phyloP scores from a whole-genome alignment of 2,329 filamentous ascomycete genomes.

The Fusarium sacchari region DNA sequence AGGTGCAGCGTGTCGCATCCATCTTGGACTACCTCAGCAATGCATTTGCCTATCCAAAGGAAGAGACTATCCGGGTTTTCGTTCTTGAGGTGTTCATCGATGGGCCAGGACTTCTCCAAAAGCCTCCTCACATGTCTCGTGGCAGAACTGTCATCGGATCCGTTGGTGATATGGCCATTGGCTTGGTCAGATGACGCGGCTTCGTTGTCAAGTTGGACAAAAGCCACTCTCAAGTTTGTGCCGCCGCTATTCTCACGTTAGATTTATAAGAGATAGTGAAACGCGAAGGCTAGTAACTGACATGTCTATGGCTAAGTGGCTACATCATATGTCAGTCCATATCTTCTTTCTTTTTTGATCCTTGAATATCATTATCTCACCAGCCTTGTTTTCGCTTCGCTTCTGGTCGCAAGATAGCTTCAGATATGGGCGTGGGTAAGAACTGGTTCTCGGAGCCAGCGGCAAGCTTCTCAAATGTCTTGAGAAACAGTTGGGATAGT shows the following conservation, averaged over 20 bases:
- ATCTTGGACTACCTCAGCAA: conserved; percentile 75
- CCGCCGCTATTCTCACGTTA: conserved; percentile 67
- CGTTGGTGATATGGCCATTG: conserved; percentile 16
- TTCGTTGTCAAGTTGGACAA: conserved; percentile 67
- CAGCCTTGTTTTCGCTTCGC: conserved; percentile 56
- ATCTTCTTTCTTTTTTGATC: neutral
- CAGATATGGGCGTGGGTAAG: conserved; percentile 69
- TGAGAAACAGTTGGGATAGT: conserved; percentile 59
- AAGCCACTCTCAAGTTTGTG: conserved; percentile 74
- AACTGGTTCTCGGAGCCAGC: conserved; percentile 66
- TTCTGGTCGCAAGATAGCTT: conserved; percentile 64
- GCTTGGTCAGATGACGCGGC: conserved; percentile 27
- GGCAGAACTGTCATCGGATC: conserved; percentile 27
- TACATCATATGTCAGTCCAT: conserved; percentile 45
- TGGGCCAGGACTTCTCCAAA: conserved; percentile 78
- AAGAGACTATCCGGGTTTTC: conserved; percentile 81
- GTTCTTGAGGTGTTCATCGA: conserved; percentile 76
- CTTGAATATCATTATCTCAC: conserved; percentile 52
- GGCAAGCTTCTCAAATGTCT: conserved; percentile 61
- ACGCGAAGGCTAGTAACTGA: conserved; percentile 51
- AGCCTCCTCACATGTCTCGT: conserved; percentile 62
- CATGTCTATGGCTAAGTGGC: conserved; percentile 73
- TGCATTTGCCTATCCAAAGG: conserved; percentile 82
- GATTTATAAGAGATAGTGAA: neutral
- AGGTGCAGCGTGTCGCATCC: conserved; percentile 59